These are phyloP conservation scores for Mortierella sp. DNA, from an alignment of 371 early-diverging fungal species.

Conservation along the genomic window DNA sequence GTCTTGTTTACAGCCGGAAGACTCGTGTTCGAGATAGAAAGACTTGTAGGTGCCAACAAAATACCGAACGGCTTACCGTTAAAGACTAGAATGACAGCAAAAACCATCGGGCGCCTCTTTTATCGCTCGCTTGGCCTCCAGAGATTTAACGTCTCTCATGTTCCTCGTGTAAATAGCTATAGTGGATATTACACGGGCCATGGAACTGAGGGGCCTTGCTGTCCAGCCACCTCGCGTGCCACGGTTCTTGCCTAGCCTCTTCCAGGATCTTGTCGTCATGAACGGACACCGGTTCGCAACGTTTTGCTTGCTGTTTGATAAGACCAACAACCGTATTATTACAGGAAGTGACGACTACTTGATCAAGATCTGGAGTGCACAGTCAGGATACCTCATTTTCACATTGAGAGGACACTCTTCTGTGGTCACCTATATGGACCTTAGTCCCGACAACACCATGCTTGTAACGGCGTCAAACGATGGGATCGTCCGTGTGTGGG, in stretches of 20 bases:
- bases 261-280: constrained; percentile 67
- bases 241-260: constrained; percentile 40
- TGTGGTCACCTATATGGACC: constrained; percentile 82
- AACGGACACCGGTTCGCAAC: constrained; percentile 82
- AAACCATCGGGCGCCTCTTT: no score
- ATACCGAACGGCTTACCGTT: no score
- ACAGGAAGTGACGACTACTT: constrained; percentile 90
- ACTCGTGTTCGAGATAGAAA: constrained; percentile 8
- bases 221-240: constrained; percentile 10
- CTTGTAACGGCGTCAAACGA: constrained; percentile 89
- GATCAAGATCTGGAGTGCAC: constrained; percentile 89
- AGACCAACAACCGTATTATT: constrained; percentile 75
- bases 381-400: constrained; percentile 82
- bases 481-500: constrained; percentile 85
- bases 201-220: constrained; percentile 47
- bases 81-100: no score
- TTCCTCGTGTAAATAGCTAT: background rate
- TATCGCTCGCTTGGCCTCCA: constrained; percentile 13
- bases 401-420: constrained; percentile 86
- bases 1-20: constrained; percentile 19
- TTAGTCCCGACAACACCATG: constrained; percentile 84
- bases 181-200: constrained; percentile 35
- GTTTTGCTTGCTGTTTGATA: constrained; percentile 81
- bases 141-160: no score
- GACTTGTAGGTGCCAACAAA: constrained; percentile 32